Percentiles rank a stretch among this genome's conserved stretches.
Conservation (phyloP, 345 rosid genomes). For the Alliaria petiolata region DNA sequence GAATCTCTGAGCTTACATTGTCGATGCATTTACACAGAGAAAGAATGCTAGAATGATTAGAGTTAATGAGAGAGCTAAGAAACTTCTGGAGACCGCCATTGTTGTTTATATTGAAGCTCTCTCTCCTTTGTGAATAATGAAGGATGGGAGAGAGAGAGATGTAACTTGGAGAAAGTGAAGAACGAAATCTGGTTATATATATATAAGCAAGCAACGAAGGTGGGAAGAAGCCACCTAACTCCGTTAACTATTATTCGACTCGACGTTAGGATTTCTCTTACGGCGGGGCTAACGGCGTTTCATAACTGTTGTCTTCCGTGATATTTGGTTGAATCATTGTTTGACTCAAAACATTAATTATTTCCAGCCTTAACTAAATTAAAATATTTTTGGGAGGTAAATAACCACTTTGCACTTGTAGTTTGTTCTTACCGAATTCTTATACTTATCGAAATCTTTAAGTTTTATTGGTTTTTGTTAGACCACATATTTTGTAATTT, state of each 20-base stretch:
- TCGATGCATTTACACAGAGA: conserved; percentile 34
- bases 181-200: not conserved
- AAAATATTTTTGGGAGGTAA: not conserved
- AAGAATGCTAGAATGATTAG: conserved; percentile 36
- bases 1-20: conserved; percentile 14
- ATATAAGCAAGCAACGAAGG: conserved; percentile 27
- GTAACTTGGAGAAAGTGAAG: conserved; percentile 27
- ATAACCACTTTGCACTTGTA: not conserved
- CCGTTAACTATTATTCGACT: conserved; percentile 15
- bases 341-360: conserved; percentile 10
- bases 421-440: not conserved
- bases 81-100: conserved; percentile 52
- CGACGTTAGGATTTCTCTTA: not conserved
- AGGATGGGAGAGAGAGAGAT: not conserved
- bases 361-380: not conserved
- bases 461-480: not conserved
- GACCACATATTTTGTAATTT: not conserved
- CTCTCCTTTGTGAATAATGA: conserved; percentile 1
- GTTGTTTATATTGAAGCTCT: conserved; percentile 12
- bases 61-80: conserved; percentile 34
- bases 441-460: not conserved
- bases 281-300: conserved; percentile 21
- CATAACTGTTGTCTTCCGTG: conserved; percentile 4
- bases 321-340: conserved; percentile 2
- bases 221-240: conserved; percentile 22